These are phyloP conservation scores for Fusarium anthophilum DNA, from an alignment of 2,329 filamentous ascomycete species.

Conservation along the genomic window DNA sequence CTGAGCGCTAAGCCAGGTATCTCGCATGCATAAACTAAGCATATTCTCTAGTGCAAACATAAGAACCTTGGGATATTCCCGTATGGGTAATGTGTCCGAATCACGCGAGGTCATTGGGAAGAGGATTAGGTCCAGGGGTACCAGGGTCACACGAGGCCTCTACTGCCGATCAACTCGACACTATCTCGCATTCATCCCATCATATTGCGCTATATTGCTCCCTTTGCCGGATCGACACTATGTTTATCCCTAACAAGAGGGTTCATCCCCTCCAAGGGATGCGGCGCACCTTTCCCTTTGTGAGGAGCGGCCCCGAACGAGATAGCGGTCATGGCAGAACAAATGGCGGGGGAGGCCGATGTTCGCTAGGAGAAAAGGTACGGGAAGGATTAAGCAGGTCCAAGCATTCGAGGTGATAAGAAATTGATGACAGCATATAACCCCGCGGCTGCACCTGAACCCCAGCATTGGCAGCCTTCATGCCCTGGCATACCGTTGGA, in stretches of 20 bases:
- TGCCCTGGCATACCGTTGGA: background rate
- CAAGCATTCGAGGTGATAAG: constrained; percentile 4
- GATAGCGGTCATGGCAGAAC: constrained; percentile 4
- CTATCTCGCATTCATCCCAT: constrained; percentile 1
- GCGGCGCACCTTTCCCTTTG: constrained; percentile 1
- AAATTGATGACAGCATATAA: constrained; percentile 5
- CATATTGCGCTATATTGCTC: background rate
- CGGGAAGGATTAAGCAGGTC: constrained; percentile 12
- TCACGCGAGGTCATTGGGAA: constrained; percentile 10
- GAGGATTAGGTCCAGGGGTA: constrained; percentile 5
- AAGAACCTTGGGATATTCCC: constrained; percentile 23
- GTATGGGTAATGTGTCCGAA: constrained; percentile 23
- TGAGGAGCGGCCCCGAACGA: background rate
- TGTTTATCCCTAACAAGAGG: background rate
- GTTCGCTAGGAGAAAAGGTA: constrained; percentile 18
- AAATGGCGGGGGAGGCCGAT: constrained; percentile 6
- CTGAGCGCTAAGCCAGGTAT: constrained; percentile 9
- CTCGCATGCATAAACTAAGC: constrained; percentile 27
- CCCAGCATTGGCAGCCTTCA: background rate
- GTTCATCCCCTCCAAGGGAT: background rate
- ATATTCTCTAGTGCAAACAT: constrained; percentile 24
- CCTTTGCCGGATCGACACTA: constrained; percentile 10
- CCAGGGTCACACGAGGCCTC: constrained; percentile 4
- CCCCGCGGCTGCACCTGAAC: constrained; percentile 1
- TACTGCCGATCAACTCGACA: constrained; percentile 3